These are phyloP conservation scores for Yamadazyma siamensis DNA, from an alignment of 1,139 yeast species.

Conservation along the genomic window DNA sequence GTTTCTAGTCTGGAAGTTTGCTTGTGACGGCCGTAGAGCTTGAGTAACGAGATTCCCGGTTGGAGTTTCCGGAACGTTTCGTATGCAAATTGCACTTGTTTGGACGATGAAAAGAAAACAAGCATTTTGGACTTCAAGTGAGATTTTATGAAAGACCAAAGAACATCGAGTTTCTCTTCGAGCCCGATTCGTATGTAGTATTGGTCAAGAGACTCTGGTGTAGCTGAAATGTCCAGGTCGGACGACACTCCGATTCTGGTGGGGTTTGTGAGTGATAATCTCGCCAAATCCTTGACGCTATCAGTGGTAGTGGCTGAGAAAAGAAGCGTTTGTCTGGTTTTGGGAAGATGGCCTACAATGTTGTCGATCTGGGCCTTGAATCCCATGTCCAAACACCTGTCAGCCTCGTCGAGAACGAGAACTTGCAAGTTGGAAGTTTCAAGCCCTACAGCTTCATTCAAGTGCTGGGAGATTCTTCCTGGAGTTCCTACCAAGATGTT, in stretches of 20 bases:
- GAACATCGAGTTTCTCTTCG: conserved; percentile 77
- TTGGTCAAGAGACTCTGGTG: conserved; percentile 86
- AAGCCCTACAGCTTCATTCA: conserved; percentile 89
- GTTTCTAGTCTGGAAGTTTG: conserved; percentile 92
- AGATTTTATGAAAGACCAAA: conserved; percentile 87
- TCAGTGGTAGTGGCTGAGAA: conserved; percentile 95
- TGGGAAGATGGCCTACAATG: conserved; percentile 78
- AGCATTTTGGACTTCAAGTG: conserved; percentile 83
- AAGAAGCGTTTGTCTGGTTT: conserved; percentile 80
- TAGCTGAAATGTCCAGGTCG: conserved; percentile 48
- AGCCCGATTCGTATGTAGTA: conserved; percentile 69
- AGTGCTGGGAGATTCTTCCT: conserved; percentile 89
- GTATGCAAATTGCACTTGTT: conserved; percentile 91
- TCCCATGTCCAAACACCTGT: conserved; percentile 95
- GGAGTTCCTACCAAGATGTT: conserved; percentile 95
- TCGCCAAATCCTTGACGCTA: conserved; percentile 80
- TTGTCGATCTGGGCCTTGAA: conserved; percentile 86
- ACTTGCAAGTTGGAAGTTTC: conserved; percentile 78
- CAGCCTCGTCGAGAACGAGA: conserved; percentile 92
- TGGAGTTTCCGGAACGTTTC: conserved; percentile 89
- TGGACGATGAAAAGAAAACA: conserved; percentile 88
- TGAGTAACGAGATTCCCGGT: conserved; percentile 92
- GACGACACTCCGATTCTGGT: conserved; percentile 64
- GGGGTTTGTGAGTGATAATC: conserved; percentile 81
- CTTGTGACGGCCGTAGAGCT: conserved; percentile 92